phyloP scores from a whole-genome alignment of 2,329 filamentous ascomycete species.

The Meredithiella fracta region DNA sequence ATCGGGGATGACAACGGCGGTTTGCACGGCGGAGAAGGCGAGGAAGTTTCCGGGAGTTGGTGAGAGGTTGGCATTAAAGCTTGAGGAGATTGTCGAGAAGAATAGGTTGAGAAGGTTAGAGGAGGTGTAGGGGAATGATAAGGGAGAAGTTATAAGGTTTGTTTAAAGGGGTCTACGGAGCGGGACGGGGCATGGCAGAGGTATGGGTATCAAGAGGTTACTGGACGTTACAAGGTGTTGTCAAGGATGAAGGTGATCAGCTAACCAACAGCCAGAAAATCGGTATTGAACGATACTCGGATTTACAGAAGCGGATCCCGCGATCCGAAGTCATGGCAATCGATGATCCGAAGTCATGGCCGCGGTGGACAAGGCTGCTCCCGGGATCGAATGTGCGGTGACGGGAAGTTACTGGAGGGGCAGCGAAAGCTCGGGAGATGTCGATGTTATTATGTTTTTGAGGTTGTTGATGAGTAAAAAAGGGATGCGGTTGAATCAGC shows the following conservation, averaged over 20 bases:
- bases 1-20: constrained; percentile 43
- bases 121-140: constrained; percentile 48
- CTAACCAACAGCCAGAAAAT: constrained; percentile 55
- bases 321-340: constrained; percentile 58
- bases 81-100: constrained; percentile 74
- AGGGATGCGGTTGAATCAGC: constrained; percentile 71
- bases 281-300: constrained; percentile 63
- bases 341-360: constrained; percentile 44
- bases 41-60: constrained; percentile 52
- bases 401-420: constrained; percentile 78
- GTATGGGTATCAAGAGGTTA: constrained; percentile 64
- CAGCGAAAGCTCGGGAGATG: constrained; percentile 56
- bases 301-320: constrained; percentile 65
- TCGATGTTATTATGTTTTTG: constrained; percentile 71
- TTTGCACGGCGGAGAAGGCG: constrained; percentile 56
- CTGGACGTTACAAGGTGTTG: constrained; percentile 57
- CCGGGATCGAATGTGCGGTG: constrained; percentile 51
- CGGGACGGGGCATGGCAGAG: constrained; percentile 51
- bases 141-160: constrained; percentile 46
- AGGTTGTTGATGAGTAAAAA: constrained; percentile 64
- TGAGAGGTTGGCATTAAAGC: constrained; percentile 58
- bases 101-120: constrained; percentile 56
- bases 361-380: constrained; percentile 44
- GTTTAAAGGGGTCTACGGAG: constrained; percentile 69
- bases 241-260: constrained; percentile 30